phyloP scores from a whole-genome alignment of 2,329 filamentous ascomycete species.

The Aspergillus tubingensis region DNA sequence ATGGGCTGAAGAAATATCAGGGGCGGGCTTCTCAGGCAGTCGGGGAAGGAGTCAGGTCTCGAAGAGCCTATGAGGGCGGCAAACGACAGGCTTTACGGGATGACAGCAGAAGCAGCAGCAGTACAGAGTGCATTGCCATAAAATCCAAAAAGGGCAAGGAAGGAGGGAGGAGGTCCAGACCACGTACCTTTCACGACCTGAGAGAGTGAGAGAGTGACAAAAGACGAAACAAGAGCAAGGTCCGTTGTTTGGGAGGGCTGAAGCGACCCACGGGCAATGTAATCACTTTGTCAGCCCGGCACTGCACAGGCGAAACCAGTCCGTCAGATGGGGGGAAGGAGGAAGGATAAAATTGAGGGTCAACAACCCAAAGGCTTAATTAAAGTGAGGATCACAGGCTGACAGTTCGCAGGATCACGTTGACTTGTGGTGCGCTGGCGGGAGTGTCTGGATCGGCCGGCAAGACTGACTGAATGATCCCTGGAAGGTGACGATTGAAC shows the following conservation, averaged over 20 bases:
- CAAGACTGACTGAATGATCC: constrained; percentile 26
- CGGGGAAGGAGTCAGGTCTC: background rate
- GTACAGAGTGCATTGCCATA: background rate
- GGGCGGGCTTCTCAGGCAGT: constrained; percentile 5
- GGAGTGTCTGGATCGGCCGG: constrained; percentile 30
- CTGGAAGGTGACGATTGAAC: constrained; percentile 18
- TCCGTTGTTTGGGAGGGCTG: constrained; percentile 16
- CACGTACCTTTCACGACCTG: constrained; percentile 34
- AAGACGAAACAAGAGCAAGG: constrained; percentile 21
- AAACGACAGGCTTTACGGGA: background rate
- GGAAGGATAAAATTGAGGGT: constrained; percentile 24
- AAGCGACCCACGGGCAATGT: constrained; percentile 15
- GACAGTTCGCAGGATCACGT: constrained; percentile 20
- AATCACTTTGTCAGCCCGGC: constrained; percentile 21
- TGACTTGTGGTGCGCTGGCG: constrained; percentile 24
- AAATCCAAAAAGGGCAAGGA: background rate
- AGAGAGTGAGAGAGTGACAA: constrained; percentile 38
- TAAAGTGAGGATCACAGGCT: constrained; percentile 19
- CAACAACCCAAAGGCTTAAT: constrained; percentile 19
- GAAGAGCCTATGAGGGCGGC: background rate
- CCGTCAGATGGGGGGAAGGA: constrained; percentile 15
- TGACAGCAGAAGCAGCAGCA: background rate
- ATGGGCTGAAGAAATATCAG: constrained; percentile 5
- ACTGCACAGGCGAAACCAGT: constrained; percentile 22
- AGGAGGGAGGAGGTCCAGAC: background rate